These are phyloP conservation scores for Tagetes patula DNA, from an alignment of 129 eudicot species.

Conservation along the genomic window DNA sequence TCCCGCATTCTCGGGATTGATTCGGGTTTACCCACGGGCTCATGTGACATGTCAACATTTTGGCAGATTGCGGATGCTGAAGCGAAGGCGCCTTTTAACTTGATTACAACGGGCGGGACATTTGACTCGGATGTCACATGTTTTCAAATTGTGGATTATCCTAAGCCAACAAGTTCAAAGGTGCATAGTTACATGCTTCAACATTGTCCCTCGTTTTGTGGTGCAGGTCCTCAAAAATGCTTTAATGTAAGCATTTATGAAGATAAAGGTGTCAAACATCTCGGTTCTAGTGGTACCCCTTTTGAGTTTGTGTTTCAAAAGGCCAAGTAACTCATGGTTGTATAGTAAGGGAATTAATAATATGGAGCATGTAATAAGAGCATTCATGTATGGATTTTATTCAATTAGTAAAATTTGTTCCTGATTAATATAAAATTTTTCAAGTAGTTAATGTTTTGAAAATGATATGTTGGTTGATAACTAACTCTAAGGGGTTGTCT, in stretches of 20 bases:
- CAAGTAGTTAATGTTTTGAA: too few species aligned
- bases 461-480: too few species aligned
- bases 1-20: constrained; percentile 10
- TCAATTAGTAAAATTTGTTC: background rate
- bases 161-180: constrained; percentile 23
- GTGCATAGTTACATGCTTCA: constrained; percentile 31
- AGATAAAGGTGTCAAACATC: constrained; percentile 2
- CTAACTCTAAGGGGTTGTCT: too few species aligned
- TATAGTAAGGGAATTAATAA: background rate
- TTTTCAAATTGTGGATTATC: constrained; percentile 20
- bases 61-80: background rate
- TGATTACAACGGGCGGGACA: background rate
- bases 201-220: constrained; percentile 21
- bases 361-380: background rate
- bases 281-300: constrained; percentile 22
- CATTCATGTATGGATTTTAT: background rate
- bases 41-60: background rate
- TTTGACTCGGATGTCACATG: constrained; percentile 7
- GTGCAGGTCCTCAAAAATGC: constrained; percentile 28
- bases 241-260: constrained; percentile 21
- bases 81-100: constrained; percentile 22
- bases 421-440: too few species aligned
- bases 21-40: background rate
- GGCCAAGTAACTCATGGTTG: background rate
- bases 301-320: constrained; percentile 31